These are phyloP conservation scores for Astrothelium subdiscretum DNA, from an alignment of 495 filamentous ascomycete genomes.

Conservation along the genomic window DNA sequence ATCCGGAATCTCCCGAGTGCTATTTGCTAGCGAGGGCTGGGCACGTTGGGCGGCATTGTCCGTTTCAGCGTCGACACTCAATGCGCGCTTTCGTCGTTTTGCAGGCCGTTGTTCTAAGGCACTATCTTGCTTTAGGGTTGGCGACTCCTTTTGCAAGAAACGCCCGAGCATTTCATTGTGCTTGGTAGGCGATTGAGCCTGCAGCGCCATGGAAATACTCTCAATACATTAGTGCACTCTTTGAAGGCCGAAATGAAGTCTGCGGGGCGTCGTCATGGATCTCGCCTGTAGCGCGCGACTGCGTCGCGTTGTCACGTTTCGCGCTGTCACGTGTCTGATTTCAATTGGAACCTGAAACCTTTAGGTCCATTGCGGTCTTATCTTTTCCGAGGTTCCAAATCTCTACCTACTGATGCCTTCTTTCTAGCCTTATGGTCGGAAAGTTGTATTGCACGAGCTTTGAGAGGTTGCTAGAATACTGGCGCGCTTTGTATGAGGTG, in stretches of 20 bases:
- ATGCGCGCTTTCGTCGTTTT: constrained; percentile 21
- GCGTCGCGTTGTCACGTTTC: neutral
- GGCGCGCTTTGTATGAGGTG: too few relatives aligned
- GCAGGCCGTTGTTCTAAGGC: constrained; percentile 17
- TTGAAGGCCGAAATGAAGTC: too few relatives aligned
- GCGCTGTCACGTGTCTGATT: too few relatives aligned
- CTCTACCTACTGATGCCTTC: too few relatives aligned
- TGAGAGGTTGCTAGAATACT: too few relatives aligned
- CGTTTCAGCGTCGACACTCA: neutral
- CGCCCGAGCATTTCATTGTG: constrained; percentile 29
- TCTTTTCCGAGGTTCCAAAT: neutral
- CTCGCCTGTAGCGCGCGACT: neutral
- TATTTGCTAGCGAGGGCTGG: constrained; percentile 2
- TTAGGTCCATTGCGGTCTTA: neutral
- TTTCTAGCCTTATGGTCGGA: too few relatives aligned
- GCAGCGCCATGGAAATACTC: constrained; percentile 11
- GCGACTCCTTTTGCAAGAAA: constrained; percentile 7
- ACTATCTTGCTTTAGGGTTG: constrained; percentile 20
- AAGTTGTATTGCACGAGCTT: too few relatives aligned
- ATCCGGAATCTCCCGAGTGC: constrained; percentile 17
- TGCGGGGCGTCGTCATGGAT: too few relatives aligned
- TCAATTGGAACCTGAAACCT: too few relatives aligned
- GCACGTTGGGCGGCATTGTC: neutral
- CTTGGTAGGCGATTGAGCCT: constrained; percentile 22
- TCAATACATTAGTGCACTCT: too few relatives aligned